Conservation (phyloP, 1,139 yeast genomes). For the Pichia sp. region DNA sequence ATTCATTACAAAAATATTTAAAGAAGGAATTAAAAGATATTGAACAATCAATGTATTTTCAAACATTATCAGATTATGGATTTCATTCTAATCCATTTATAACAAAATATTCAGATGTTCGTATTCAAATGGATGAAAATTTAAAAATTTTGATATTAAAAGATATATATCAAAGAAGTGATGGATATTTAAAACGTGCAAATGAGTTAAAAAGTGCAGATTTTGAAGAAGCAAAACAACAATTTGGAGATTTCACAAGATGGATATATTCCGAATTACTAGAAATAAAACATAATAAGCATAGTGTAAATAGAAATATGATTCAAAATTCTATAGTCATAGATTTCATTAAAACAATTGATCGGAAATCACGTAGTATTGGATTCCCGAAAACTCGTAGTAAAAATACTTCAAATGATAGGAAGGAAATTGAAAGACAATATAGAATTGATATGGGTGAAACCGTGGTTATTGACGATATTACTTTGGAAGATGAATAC, state of each 20-base stretch:
- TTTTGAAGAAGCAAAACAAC: slow-evolving; percentile 12
- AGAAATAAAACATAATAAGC: slow-evolving; percentile 17
- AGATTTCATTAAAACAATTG: slow-evolving; percentile 22
- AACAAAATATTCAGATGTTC: slow-evolving; percentile 22
- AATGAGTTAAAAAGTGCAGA: slow-evolving; percentile 12
- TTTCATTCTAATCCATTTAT: slow-evolving; percentile 26
- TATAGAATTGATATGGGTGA: slow-evolving; percentile 12
- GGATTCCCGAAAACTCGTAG: slow-evolving; percentile 12
- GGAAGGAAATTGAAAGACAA: slow-evolving; percentile 2
- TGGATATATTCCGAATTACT: slow-evolving; percentile 25
- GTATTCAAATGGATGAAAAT: slow-evolving; percentile 15
- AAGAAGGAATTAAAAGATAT: not conserved
- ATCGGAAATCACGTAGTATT: slow-evolving; percentile 13
- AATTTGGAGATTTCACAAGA: slow-evolving; percentile 14
- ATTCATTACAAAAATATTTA: not conserved
- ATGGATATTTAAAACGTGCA: slow-evolving; percentile 18
- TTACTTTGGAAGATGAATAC: slow-evolving; percentile 8
- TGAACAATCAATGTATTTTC: slow-evolving; percentile 11
- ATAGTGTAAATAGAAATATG: not conserved
- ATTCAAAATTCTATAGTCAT: slow-evolving; percentile 13
- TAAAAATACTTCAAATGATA: not conserved
- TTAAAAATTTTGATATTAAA: slow-evolving; percentile 22
- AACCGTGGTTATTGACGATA: slow-evolving; percentile 10
- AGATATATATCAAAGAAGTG: slow-evolving; percentile 25
- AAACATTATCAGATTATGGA: slow-evolving; percentile 15